These are phyloP conservation scores for Dryas drummondii DNA, from an alignment of 306 rosid genomes.

Conservation along the genomic window DNA sequence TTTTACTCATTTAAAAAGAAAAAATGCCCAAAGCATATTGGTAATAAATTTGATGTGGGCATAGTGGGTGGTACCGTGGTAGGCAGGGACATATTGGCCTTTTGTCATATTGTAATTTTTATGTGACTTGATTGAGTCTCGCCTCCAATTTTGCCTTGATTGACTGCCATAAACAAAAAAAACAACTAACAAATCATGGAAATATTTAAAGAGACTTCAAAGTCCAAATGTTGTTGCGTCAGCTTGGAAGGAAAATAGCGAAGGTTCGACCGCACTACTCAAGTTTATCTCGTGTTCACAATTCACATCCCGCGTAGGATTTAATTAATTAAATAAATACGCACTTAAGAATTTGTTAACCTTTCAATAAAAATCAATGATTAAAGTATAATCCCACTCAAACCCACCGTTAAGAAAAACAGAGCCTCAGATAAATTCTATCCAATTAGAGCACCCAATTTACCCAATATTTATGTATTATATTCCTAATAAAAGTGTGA, in stretches of 20 bases:
- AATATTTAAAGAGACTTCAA: neutral
- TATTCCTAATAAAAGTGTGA: too few relatives aligned
- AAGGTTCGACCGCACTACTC: neutral
- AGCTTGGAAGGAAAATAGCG: neutral
- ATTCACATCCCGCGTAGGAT: neutral
- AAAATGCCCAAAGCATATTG: too few relatives aligned
- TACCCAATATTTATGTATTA: too few relatives aligned
- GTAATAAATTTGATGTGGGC: neutral
- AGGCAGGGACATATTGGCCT: too few relatives aligned
- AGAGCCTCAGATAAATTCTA: too few relatives aligned
- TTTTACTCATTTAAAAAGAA: too few relatives aligned
- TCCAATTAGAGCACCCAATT: too few relatives aligned
- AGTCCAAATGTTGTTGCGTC: neutral
- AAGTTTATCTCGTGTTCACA: neutral
- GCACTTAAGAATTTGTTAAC: neutral
- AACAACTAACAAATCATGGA: neutral
- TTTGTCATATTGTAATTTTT: neutral
- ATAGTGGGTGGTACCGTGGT: neutral
- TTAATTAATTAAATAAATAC: neutral
- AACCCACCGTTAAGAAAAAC: neutral
- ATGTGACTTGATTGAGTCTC: neutral
- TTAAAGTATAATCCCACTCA: neutral
- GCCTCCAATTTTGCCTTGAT: constrained; percentile 29
- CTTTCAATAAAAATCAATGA: neutral
- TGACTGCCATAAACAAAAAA: neutral